Evolutionary conservation across 495 filamentous ascomycete genomes (phyloP), one percentile per base, ranked within the genome.

Genomic region (Tuber melanosporum): DNA sequence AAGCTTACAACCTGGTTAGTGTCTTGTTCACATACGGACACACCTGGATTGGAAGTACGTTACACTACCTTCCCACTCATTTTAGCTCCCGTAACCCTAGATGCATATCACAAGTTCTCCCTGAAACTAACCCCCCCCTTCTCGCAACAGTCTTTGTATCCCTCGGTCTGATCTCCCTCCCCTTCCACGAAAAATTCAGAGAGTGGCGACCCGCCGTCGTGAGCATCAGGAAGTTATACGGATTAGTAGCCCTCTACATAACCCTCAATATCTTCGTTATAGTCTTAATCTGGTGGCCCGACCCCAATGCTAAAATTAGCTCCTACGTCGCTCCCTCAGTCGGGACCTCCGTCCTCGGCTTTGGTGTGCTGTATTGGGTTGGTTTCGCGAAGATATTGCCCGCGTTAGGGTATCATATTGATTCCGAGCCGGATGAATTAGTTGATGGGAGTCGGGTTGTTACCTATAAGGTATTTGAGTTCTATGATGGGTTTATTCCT

Each of bases 21-120:
- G 52, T 75, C 26, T 73, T 83, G 47, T 83, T 71, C 62, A 82
- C 81, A 6, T 83, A 82, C 57, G 81, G 75, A 22, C 78, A 80
- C 69, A 83, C 77, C 4, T 82, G 80, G 80, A 72, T 83, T 15
- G 80, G 80, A 71, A 79, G 79, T 80, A 73, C 45, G 79, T 76
- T n/a, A 20, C 17, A 47, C 26, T 26, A 14, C 57, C 14, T 42
- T 32, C 41, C 41, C 41, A 41, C 3, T 10, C 3, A n/a, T 41
- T 49, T n/a, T 10, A 15, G 46, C 26, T 32, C 32, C 15, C 57
- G 32, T 36, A 36, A 66, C 57, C 26, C 4, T 66, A 32, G 57
- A 7, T 36, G 14, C 36, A 36, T 66, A 66, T 19, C 14, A 66
- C 57, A 66, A 66, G 26, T 66, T 66, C 57, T 9, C 52, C 42